phyloP scores from a whole-genome alignment of 2,329 filamentous ascomycete species.

The Aureobasidium vineae region DNA sequence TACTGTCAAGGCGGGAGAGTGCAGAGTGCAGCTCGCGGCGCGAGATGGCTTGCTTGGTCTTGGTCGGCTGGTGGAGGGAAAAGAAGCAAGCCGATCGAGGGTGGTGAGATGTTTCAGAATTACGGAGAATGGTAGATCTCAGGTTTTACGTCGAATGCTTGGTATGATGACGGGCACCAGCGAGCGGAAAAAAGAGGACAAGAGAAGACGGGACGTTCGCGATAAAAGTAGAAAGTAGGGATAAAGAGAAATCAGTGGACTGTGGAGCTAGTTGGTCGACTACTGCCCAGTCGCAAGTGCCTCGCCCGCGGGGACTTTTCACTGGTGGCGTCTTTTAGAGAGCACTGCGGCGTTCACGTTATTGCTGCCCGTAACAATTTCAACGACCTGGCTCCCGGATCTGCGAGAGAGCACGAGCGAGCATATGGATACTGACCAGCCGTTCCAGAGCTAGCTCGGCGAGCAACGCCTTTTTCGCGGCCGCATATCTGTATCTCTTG shows the following conservation, averaged over 20 bases:
- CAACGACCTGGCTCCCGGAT: conserved; percentile 24
- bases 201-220: conserved; percentile 18
- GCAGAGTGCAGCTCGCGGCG: conserved; percentile 14
- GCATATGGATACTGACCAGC: background rate
- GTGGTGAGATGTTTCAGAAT: conserved; percentile 14
- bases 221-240: conserved; percentile 23
- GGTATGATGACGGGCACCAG: conserved; percentile 9
- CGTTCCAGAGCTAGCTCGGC: background rate
- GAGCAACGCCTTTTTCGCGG: background rate
- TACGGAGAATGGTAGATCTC: background rate
- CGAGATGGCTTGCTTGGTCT: conserved; percentile 3
- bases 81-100: conserved; percentile 9
- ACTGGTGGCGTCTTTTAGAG: conserved; percentile 17
- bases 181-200: conserved; percentile 19
- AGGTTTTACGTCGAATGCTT: conserved; percentile 4
- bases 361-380: conserved; percentile 24
- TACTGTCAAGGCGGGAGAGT: conserved; percentile 6
- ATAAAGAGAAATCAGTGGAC: conserved; percentile 22
- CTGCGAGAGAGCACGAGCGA: conserved; percentile 18
- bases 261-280: conserved; percentile 15
- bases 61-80: background rate
- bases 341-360: conserved; percentile 17
- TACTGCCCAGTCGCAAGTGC: conserved; percentile 22
- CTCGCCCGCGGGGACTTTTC: conserved; percentile 21
- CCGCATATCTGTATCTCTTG: background rate